These are phyloP conservation scores for Gelatoporia subvermispora DNA, from an alignment of 768 basidiomycete species.

Conservation along the genomic window DNA sequence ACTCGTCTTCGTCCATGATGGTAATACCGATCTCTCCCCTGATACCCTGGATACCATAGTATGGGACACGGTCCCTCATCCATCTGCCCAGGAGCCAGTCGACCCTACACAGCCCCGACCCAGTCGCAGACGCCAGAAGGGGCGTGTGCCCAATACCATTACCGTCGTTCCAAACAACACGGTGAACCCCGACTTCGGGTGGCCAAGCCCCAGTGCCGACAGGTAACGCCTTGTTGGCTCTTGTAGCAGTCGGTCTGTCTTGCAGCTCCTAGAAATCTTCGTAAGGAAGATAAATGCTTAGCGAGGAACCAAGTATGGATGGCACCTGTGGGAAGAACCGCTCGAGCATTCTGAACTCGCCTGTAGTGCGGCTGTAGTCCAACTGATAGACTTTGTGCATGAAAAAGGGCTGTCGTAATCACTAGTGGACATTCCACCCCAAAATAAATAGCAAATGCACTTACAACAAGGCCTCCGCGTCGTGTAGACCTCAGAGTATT, in stretches of 20 bases:
- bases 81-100: constrained; percentile 79
- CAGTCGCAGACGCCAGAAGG: constrained; percentile 75
- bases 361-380: constrained; percentile 75
- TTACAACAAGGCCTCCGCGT: constrained; percentile 66
- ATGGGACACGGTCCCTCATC: constrained; percentile 62
- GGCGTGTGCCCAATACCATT: constrained; percentile 57
- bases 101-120: constrained; percentile 80
- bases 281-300: no score
- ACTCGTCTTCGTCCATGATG: constrained; percentile 24
- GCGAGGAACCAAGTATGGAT: no score
- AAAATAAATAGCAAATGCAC: constrained; percentile 21
- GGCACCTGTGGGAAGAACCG: constrained; percentile 69
- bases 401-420: constrained; percentile 58
- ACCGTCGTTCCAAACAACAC: constrained; percentile 76
- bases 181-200: constrained; percentile 69
- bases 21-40: constrained; percentile 43
- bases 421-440: not conserved
- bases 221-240: constrained; percentile 30
- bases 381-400: constrained; percentile 79
- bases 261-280: constrained; percentile 42
- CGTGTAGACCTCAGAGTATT: constrained; percentile 65
- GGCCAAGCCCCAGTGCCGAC: constrained; percentile 71
- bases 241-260: constrained; percentile 37
- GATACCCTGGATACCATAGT: constrained; percentile 56
- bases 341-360: constrained; percentile 86